Percentiles rank a stretch among this genome's conserved stretches.
Conservation (phyloP, 148 eudicot species). For the Mesembryanthemum crystallinum region DNA sequence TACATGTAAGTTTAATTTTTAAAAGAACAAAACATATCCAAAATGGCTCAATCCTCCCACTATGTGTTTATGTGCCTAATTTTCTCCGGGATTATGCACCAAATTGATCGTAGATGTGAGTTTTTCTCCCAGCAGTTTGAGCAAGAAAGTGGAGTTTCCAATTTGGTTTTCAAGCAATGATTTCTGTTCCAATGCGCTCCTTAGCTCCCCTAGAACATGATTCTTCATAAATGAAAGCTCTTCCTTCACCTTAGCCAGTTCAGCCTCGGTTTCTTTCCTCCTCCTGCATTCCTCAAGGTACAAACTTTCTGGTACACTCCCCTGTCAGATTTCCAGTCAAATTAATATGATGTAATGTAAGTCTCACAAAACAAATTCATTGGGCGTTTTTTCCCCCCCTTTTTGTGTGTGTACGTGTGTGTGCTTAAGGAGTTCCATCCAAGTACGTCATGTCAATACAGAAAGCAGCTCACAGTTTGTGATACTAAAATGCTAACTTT, state of each 20-base stretch:
- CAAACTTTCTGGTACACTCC: conserved; percentile 4
- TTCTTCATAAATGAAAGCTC: conserved; percentile 18
- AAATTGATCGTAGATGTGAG: conserved; percentile 17
- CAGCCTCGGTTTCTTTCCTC: conserved; percentile 19
- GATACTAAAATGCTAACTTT: too few relatives aligned
- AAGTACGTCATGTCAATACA: too few relatives aligned
- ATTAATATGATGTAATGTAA: not conserved
- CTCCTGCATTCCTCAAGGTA: conserved; percentile 24
- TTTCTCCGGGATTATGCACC: conserved; percentile 14
- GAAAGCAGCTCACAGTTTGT: too few relatives aligned
- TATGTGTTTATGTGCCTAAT: not conserved
- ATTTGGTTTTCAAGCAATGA: conserved; percentile 20
- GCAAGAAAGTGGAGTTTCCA: conserved; percentile 13
- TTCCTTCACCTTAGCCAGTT: conserved; percentile 14
- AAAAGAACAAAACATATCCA: too few relatives aligned
- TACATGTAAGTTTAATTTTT: too few relatives aligned
- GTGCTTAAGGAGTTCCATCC: too few relatives aligned
- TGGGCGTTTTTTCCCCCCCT: too few relatives aligned
- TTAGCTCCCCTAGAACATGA: conserved; percentile 11
- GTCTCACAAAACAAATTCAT: too few relatives aligned
- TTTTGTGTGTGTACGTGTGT: too few relatives aligned
- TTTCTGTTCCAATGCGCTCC: conserved; percentile 23
- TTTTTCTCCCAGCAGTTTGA: conserved; percentile 24
- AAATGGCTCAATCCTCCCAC: too few relatives aligned
- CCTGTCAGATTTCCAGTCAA: not conserved